Evolutionary conservation across 2,329 filamentous ascomycete species (phyloP).

Genomic region (Metarhizium album): DNA sequence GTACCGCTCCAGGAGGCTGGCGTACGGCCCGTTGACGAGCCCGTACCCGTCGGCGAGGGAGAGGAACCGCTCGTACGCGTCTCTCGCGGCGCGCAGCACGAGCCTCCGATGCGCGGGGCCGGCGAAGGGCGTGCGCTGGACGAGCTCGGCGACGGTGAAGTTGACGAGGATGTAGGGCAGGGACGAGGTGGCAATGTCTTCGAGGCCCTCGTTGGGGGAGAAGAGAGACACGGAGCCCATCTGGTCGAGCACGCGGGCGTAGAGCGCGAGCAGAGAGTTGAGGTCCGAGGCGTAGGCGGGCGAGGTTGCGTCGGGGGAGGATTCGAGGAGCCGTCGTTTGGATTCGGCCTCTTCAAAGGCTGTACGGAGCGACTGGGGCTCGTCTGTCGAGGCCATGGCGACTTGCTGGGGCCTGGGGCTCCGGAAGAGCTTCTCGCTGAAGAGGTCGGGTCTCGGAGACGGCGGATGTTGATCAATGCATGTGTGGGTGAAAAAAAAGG

Average conservation of each 20-base stretch:
- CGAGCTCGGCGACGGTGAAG: conserved; percentile 70
- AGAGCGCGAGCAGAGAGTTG: conserved; percentile 53
- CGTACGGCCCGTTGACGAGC: conserved; percentile 54
- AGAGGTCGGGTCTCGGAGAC: not conserved
- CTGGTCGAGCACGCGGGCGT: conserved; percentile 61
- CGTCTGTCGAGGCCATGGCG: conserved; percentile 20
- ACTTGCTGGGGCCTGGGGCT: not conserved
- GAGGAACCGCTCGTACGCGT: conserved; percentile 69
- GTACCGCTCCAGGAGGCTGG: conserved; percentile 62
- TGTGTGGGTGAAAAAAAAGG: too few relatives aligned
- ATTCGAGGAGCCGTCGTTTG: conserved; percentile 47
- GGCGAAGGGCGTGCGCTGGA: conserved; percentile 52
- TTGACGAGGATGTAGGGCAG: conserved; percentile 75
- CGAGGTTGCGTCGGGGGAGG: conserved; percentile 52
- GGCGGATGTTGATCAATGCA: not conserved
- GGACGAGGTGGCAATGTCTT: conserved; percentile 78
- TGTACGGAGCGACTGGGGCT: conserved; percentile 38
- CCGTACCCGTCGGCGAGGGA: conserved; percentile 68
- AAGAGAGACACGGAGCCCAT: conserved; percentile 69
- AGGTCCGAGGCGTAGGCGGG: conserved; percentile 58
- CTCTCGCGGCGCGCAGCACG: conserved; percentile 52
- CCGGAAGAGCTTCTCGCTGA: not conserved
- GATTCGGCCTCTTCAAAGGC: conserved; percentile 40
- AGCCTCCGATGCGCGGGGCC: conserved; percentile 45
- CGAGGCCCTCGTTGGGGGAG: conserved; percentile 78